Percentiles rank a stretch among this genome's conserved stretches.
Evolutionary conservation across 805 yeast genomes (phyloP).

Genomic region (Lipomyces chichibuensis): DNA sequence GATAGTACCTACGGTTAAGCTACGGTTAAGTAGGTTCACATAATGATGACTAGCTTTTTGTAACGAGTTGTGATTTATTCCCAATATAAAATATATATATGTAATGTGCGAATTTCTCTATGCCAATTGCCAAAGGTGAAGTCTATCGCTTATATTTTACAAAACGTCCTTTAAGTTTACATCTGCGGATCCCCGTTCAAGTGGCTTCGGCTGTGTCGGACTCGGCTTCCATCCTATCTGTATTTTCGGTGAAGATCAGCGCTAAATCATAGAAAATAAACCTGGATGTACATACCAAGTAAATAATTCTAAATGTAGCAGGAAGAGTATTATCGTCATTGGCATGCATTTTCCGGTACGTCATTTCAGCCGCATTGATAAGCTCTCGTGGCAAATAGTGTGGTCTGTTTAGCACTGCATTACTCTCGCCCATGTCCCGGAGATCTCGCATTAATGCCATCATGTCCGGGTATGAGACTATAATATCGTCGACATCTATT

Average conservation of each 20-base stretch:
- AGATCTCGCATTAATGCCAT: slow-evolving; percentile 68
- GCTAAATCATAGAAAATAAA: neutral
- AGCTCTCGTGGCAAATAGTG: slow-evolving; percentile 60
- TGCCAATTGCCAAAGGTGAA: neutral
- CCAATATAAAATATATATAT: neutral
- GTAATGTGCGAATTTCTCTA: neutral
- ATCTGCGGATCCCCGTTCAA: slow-evolving; percentile 71
- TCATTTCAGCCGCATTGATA: slow-evolving; percentile 73
- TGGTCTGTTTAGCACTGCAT: slow-evolving; percentile 55
- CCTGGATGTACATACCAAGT: slow-evolving; percentile 50
- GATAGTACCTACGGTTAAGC: neutral
- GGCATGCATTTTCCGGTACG: slow-evolving; percentile 70
- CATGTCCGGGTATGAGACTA: slow-evolving; percentile 76
- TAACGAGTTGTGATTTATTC: neutral
- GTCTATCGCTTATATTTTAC: slow-evolving; percentile 10
- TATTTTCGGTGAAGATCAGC: neutral
- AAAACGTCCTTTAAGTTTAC: slow-evolving; percentile 68
- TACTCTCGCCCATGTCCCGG: slow-evolving; percentile 83
- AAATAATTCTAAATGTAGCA: slow-evolving; percentile 75
- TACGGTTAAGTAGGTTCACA: neutral
- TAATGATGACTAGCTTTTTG: neutral
- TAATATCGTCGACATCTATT: slow-evolving; percentile 79
- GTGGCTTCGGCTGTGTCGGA: slow-evolving; percentile 68
- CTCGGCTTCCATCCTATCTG: slow-evolving; percentile 82
- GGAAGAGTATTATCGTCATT: slow-evolving; percentile 61